phyloP scores from a whole-genome alignment of 495 filamentous ascomycete species.

The Choiromyces venosus region DNA sequence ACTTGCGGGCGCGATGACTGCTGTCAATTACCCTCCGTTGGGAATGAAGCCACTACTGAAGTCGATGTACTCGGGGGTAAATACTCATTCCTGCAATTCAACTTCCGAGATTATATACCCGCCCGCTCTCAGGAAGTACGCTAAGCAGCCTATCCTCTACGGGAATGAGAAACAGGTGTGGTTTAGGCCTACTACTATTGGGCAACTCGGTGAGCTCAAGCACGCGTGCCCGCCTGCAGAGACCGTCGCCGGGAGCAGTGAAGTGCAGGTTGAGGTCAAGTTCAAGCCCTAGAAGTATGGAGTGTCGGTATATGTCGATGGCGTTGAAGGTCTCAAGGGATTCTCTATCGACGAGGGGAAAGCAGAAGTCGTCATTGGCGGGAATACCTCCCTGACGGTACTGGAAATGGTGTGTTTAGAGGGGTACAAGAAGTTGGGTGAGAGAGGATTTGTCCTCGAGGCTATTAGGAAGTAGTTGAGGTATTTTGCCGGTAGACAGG shows the following conservation, averaged over 20 bases:
- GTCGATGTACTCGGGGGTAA: constrained; percentile 24
- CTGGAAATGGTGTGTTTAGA: constrained; percentile 44
- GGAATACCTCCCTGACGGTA: constrained; percentile 43
- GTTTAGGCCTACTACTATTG: constrained; percentile 44
- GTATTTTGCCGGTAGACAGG: constrained; percentile 46
- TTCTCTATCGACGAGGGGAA: constrained; percentile 35
- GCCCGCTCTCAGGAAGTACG: constrained; percentile 40
- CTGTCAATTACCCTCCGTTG: constrained; percentile 15
- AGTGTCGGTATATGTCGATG: constrained; percentile 45
- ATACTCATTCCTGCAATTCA: constrained; percentile 40
- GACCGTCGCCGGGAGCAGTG: constrained; percentile 44
- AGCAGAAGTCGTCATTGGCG: constrained; percentile 41
- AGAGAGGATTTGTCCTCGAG: constrained; percentile 42
- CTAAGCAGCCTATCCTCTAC: constrained; percentile 42
- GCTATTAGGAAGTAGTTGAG: constrained; percentile 45
- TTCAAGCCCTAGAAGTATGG: constrained; percentile 44
- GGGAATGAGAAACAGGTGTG: constrained; percentile 45
- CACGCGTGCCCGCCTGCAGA: constrained; percentile 44
- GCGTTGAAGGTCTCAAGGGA: constrained; percentile 44
- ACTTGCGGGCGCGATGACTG: constrained; percentile 29
- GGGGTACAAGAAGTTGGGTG: constrained; percentile 43
- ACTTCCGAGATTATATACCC: constrained; percentile 47
- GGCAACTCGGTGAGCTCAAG: constrained; percentile 45
- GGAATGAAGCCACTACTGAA: constrained; percentile 1
- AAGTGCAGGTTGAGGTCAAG: constrained; percentile 45